Conservation (phyloP, 139 green algal genomes). For the Pseudopediastrum boryanum region DNA sequence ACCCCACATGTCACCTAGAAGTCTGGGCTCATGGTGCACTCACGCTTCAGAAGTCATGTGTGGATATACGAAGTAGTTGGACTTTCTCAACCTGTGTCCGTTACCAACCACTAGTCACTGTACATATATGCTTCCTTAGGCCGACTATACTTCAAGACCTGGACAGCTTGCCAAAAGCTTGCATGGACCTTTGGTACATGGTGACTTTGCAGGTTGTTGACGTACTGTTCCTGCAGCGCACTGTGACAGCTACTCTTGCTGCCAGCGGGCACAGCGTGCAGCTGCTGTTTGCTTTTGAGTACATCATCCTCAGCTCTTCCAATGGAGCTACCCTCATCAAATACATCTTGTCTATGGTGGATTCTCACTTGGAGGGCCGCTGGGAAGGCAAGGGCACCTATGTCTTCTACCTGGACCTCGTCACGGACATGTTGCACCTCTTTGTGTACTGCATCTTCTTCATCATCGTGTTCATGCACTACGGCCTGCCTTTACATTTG, state of each 20-base stretch:
- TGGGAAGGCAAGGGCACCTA: constrained; percentile 91
- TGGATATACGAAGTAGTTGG: too few species aligned
- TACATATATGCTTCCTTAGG: too few species aligned
- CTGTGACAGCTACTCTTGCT: constrained; percentile 69
- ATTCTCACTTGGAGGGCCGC: constrained; percentile 83
- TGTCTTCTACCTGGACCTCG: constrained; percentile 98
- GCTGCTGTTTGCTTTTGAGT: constrained; percentile 99
- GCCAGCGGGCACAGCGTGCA: constrained; percentile 80
- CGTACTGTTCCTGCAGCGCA: constrained; percentile 81
- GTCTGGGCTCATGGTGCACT: too few species aligned
- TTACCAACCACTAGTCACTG: too few species aligned
- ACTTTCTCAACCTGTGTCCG: too few species aligned
- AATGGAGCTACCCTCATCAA: constrained; percentile 79
- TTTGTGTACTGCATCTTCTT: constrained; percentile 98
- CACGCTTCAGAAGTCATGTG: too few species aligned
- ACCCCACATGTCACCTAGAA: too few species aligned
- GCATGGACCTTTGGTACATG: too few species aligned
- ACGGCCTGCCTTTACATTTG: constrained; percentile 96
- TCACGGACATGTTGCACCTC: constrained; percentile 96
- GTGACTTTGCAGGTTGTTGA: constrained; percentile 79
- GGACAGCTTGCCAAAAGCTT: too few species aligned
- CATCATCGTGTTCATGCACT: constrained; percentile 93
- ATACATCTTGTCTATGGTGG: constrained; percentile 81
- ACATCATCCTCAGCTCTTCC: constrained; percentile 86
- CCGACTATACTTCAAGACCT: too few species aligned